Evolutionary conservation across 441 rosid species (phyloP).

Genomic region (Pelargonium cotyledonis): DNA sequence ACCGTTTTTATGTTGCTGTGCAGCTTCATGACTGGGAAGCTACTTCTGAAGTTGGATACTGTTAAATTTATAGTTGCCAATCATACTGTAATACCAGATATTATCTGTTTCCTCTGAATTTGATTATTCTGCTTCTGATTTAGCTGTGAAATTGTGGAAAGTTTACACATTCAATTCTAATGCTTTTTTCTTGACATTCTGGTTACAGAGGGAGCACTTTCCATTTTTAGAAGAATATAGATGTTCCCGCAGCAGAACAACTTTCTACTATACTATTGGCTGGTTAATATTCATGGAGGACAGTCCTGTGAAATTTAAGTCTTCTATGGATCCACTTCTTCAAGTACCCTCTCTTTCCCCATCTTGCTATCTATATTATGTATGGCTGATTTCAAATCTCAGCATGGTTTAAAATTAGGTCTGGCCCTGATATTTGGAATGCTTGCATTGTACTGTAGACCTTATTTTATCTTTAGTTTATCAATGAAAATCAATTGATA

Average conservation of each 20-base stretch:
- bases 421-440: background rate
- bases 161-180: background rate
- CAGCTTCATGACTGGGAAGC: slow-evolving; percentile 99
- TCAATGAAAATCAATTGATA: background rate
- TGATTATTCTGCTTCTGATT: background rate
- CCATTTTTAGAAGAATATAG: slow-evolving; percentile 86
- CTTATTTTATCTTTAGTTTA: background rate
- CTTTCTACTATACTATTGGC: slow-evolving; percentile 91
- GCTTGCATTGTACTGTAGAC: background rate
- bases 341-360: slow-evolving; percentile 42
- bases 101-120: background rate
- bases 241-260: slow-evolving; percentile 97
- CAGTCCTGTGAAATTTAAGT: slow-evolving; percentile 87
- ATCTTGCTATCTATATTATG: background rate
- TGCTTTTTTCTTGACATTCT: slow-evolving; percentile 18
- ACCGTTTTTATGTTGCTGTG: slow-evolving; percentile 13
- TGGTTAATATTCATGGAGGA: slow-evolving; percentile 98
- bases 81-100: slow-evolving; percentile 64
- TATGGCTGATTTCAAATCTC: background rate
- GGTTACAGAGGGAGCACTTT: slow-evolving; percentile 86
- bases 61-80: slow-evolving; percentile 86
- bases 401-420: background rate
- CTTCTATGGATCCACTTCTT: slow-evolving; percentile 91
- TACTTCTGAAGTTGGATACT: slow-evolving; percentile 90
- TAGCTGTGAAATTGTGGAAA: background rate